Evolutionary conservation across 306 rosid genomes (phyloP).

Genomic region (Myrica gale): DNA sequence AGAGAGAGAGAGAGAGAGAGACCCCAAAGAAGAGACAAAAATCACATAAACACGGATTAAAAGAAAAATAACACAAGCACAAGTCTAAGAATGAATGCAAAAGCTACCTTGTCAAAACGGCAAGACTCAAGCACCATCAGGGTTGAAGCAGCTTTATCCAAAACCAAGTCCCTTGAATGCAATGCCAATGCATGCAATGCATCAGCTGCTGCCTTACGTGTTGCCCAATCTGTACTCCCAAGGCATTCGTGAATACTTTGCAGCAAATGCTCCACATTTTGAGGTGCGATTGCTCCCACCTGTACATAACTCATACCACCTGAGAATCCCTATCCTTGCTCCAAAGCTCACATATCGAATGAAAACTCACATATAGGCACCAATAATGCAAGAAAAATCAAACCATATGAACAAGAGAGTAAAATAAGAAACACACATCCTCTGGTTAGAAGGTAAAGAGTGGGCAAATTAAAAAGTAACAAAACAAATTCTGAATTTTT

Average conservation of each 20-base stretch:
- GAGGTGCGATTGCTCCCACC: slow-evolving; percentile 89
- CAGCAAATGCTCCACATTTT: slow-evolving; percentile 73
- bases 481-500: background rate
- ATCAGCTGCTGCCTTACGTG: slow-evolving; percentile 98
- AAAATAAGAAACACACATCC: background rate
- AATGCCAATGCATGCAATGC: slow-evolving; percentile 64
- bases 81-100: slow-evolving; percentile 17
- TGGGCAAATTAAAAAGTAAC: background rate
- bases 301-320: slow-evolving; percentile 39
- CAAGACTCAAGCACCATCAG: slow-evolving; percentile 66
- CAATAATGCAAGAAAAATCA: background rate
- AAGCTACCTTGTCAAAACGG: slow-evolving; percentile 94
- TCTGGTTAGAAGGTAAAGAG: background rate
- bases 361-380: background rate
- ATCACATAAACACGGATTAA: background rate
- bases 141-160: slow-evolving; percentile 59
- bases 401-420: background rate
- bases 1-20: background rate
- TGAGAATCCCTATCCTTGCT: slow-evolving; percentile 11
- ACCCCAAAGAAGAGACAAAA: slow-evolving; percentile 13
- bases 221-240: slow-evolving; percentile 85
- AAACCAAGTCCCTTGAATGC: slow-evolving; percentile 71
- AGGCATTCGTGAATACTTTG: slow-evolving; percentile 78
- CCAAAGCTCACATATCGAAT: background rate
- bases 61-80: background rate